Evolutionary conservation across 257 asterid genomes (phyloP), one percentile per base, ranked within the genome.

Genomic region (Misopates orontium): DNA sequence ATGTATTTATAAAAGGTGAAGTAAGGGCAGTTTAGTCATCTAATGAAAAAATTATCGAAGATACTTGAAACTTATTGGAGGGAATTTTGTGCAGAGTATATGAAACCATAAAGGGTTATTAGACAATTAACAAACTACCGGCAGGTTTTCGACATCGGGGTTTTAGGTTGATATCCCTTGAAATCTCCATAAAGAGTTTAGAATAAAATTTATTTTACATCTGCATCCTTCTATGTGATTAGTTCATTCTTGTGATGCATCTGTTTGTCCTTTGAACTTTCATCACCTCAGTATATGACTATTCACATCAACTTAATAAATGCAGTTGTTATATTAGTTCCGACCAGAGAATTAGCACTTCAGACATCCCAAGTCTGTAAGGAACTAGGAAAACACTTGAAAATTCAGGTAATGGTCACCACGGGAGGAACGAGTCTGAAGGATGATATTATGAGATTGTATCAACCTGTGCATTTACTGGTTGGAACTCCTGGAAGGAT

Each of bases 401-500:
- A 75, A 59, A 70, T 75, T 52, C 69, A 75, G 68, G 79, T 75
- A 17, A 75, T 75, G 79, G 79, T 63, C 53, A 70, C 75, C 48
- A 75, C 76, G 1, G 80, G 77, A 8, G 80, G 80, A 55, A 75
- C 80, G 40, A 75, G 80, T 64, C 60, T 75, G 39, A 75, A 66
- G 68, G 80, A 75, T 66, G 77, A 75, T 61, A 75, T 75, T 20
- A 66, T 75, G 77, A 62, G 80, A 44, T 47, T 75, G 56, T 71
- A 75, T 52, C 80, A 75, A 66, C 77, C 80, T 1, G 80, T 75
- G 21, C 80, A 75, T 66, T 67, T 75, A 19, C 53, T 75, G 28
- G 80, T 75, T 55, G 80, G 80, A 65, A 75, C 80, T 71, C 80
- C 80, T 60, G 80, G 80, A 66, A 71, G 80, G 61, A 75, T 75